A percentile compares a stretch with the other conserved stretches of the same genome.
Evolutionary conservation across 306 rosid species (phyloP).

Genomic region (Cicer pinnatifidum): DNA sequence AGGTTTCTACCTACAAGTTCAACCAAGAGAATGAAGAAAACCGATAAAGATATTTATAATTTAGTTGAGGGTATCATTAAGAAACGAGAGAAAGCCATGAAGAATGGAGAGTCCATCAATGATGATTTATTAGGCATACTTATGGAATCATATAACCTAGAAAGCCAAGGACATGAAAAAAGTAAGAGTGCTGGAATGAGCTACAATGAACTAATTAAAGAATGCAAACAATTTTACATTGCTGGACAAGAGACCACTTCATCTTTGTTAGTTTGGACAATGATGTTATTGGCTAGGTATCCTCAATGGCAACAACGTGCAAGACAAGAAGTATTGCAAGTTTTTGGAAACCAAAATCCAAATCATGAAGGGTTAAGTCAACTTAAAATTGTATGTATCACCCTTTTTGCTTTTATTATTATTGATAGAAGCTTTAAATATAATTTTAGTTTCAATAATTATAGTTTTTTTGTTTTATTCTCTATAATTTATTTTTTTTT

Average conservation of each 20-base stretch:
- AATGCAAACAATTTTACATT: slow-evolving; percentile 5
- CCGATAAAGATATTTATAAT: not conserved
- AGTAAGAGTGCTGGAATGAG: slow-evolving; percentile 13
- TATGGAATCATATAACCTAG: slow-evolving; percentile 2
- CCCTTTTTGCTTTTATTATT: too few species aligned
- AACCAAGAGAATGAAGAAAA: slow-evolving; percentile 1
- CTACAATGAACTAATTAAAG: not conserved
- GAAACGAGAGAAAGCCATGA: slow-evolving; percentile 6
- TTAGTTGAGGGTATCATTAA: not conserved
- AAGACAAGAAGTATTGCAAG: slow-evolving; percentile 26
- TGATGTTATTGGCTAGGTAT: slow-evolving; percentile 8
- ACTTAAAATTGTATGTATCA: slow-evolving; percentile 26
- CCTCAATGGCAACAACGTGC: slow-evolving; percentile 37
- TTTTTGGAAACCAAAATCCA: slow-evolving; percentile 13
- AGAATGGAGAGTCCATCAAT: not conserved
- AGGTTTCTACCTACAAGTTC: not conserved
- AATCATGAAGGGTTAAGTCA: slow-evolving; percentile 11
- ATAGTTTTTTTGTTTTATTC: too few species aligned
- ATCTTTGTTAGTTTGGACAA: slow-evolving; percentile 14
- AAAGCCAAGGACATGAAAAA: slow-evolving; percentile 17
- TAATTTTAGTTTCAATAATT: too few species aligned
- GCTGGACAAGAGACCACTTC: slow-evolving; percentile 26
- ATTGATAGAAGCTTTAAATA: too few species aligned
- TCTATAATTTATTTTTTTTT: too few species aligned
- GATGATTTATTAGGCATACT: slow-evolving; percentile 31